phyloP scores from a whole-genome alignment of 192 early-diverging fungal species.

The Coemansia sp. region DNA sequence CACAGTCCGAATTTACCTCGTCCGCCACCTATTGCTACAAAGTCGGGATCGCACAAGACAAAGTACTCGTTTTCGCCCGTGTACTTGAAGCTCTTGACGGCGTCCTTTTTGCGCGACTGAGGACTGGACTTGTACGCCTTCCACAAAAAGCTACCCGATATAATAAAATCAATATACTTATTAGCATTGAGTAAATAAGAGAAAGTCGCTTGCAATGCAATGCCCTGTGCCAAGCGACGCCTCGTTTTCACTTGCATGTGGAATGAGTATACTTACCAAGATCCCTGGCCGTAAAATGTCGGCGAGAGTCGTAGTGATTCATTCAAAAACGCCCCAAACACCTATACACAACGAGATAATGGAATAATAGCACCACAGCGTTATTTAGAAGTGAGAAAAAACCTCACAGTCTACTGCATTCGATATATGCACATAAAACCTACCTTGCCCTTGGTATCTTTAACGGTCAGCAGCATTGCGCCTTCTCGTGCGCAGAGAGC shows the following conservation, averaged over 20 bases:
- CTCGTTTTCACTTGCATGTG: neutral
- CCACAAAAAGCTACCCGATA: conserved; percentile 69
- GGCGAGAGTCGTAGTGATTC: conserved; percentile 64
- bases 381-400: neutral
- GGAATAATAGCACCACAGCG: conserved; percentile 6
- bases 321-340: conserved; percentile 78
- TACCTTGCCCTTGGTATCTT: conserved; percentile 57
- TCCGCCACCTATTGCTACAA: conserved; percentile 78
- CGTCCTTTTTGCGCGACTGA: conserved; percentile 46
- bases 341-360: conserved; percentile 36
- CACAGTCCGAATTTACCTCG: conserved; percentile 78
- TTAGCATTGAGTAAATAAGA: neutral
- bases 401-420: neutral
- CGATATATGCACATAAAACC: neutral
- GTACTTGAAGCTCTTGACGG: conserved; percentile 65
- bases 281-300: conserved; percentile 80
- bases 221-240: neutral
- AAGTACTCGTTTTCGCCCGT: conserved; percentile 81
- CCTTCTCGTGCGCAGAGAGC: conserved; percentile 62
- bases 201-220: neutral
- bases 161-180: neutral
- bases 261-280: conserved; percentile 58
- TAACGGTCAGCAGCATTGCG: conserved; percentile 68
- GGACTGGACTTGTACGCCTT: conserved; percentile 52
- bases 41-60: conserved; percentile 69